Percentiles rank a stretch among this genome's conserved stretches.
Evolutionary conservation across 176 grass and related monocot genomes (phyloP).

Genomic region (Oryza brachyantha): DNA sequence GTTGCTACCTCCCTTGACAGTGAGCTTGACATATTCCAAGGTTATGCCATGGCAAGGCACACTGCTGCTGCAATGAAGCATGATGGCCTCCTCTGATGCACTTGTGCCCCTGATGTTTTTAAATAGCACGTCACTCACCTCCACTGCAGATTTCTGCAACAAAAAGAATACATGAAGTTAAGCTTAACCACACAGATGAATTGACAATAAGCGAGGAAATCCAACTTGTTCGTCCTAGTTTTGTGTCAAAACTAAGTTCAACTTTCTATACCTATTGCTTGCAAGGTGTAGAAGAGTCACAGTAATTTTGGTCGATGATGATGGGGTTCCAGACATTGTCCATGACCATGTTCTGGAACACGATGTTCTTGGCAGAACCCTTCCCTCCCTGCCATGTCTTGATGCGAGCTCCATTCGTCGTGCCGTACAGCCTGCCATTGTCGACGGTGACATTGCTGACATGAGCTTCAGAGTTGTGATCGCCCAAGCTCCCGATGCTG

Average conservation of each 20-base stretch:
- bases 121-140: slow-evolving; percentile 51
- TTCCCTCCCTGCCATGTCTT: slow-evolving; percentile 61
- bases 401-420: slow-evolving; percentile 59
- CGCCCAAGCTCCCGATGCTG: slow-evolving; percentile 62
- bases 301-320: slow-evolving; percentile 62
- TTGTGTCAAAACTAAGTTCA: neutral
- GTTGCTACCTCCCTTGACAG: neutral
- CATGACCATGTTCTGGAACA: slow-evolving; percentile 52
- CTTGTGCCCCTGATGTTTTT: slow-evolving; percentile 30
- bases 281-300: slow-evolving; percentile 27
- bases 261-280: neutral
- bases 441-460: slow-evolving; percentile 50
- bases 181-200: neutral
- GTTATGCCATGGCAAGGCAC: neutral
- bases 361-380: slow-evolving; percentile 41
- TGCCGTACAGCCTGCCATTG: slow-evolving; percentile 23
- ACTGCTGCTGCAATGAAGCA: neutral
- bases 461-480: slow-evolving; percentile 1
- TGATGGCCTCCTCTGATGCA: neutral
- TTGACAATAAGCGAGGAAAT: neutral
- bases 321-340: slow-evolving; percentile 47
- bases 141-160: slow-evolving; percentile 30
- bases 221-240: neutral
- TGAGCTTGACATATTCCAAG: neutral
- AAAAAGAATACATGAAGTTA: neutral